These are phyloP conservation scores for Plasmopara viticola DNA, from an alignment of 352 stramenopile species.

Conservation along the genomic window DNA sequence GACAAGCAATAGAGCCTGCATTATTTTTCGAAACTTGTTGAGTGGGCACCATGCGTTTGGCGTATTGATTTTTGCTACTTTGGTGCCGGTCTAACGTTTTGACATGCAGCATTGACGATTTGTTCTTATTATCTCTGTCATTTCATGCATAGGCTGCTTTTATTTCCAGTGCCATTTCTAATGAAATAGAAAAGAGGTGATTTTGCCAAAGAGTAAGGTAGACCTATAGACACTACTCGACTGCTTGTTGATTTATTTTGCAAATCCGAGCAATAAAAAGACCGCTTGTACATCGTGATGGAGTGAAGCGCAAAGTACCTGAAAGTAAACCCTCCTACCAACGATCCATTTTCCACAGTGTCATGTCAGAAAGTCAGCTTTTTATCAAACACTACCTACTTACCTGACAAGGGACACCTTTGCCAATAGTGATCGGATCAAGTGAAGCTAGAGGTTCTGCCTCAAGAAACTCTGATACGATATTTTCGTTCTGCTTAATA, in stretches of 20 bases:
- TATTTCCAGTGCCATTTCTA: too few species aligned
- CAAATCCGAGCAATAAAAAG: constrained; percentile 67
- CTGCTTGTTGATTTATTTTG: constrained; percentile 12
- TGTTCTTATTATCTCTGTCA: too few species aligned
- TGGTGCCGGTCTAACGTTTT: too few species aligned
- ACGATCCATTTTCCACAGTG: not conserved
- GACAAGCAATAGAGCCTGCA: too few species aligned
- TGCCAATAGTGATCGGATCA: constrained; percentile 26
- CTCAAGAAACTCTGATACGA: constrained; percentile 81
- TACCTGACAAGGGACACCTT: constrained; percentile 50
- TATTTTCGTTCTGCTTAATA: constrained; percentile 89
- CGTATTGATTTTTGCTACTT: too few species aligned
- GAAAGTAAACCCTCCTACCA: constrained; percentile 38
- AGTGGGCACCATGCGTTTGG: too few species aligned
- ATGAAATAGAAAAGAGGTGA: too few species aligned
- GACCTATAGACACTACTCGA: too few species aligned
- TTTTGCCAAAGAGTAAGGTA: too few species aligned
- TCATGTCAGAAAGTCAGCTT: not conserved
- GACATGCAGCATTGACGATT: too few species aligned
- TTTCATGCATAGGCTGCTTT: too few species aligned
- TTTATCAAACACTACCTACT: not conserved
- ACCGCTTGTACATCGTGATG: constrained; percentile 58
- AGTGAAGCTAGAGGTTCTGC: constrained; percentile 32
- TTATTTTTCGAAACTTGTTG: too few species aligned
- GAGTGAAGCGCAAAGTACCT: constrained; percentile 66